These are phyloP conservation scores for Spathaspora hagerdaliae DNA, from an alignment of 805 yeast species.

Conservation along the genomic window DNA sequence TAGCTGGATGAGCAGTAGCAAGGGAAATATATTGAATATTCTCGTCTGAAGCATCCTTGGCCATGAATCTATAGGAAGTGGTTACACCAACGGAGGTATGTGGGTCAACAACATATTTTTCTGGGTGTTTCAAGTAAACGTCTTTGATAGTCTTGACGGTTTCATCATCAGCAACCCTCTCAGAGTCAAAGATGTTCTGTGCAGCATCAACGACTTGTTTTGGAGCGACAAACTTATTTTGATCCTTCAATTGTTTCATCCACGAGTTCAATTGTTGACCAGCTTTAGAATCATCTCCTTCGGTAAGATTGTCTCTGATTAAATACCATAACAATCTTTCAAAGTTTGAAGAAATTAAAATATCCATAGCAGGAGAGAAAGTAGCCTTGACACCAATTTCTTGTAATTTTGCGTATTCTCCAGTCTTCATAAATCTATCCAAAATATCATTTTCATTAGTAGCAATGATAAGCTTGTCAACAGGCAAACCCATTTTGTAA, in stretches of 20 bases:
- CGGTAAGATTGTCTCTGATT: slow-evolving; percentile 66
- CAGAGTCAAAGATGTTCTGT: slow-evolving; percentile 65
- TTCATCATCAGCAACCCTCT: slow-evolving; percentile 71
- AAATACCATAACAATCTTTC: slow-evolving; percentile 96
- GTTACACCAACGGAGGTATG: slow-evolving; percentile 94
- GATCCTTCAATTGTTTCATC: slow-evolving; percentile 73
- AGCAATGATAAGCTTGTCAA: slow-evolving; percentile 82
- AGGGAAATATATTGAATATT: slow-evolving; percentile 62
- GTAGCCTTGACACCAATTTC: slow-evolving; percentile 69
- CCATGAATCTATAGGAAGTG: slow-evolving; percentile 63
- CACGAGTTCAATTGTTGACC: slow-evolving; percentile 68
- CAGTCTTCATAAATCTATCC: slow-evolving; percentile 86
- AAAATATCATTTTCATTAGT: slow-evolving; percentile 94
- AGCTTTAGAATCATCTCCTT: slow-evolving; percentile 53
- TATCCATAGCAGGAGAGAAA: slow-evolving; percentile 98
- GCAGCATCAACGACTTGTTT: slow-evolving; percentile 64
- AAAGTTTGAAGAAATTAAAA: slow-evolving; percentile 89
- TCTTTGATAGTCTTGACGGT: slow-evolving; percentile 76
- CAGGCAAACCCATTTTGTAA: slow-evolving; percentile 90
- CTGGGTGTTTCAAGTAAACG: slow-evolving; percentile 56
- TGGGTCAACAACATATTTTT: slow-evolving; percentile 86
- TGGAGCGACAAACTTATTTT: slow-evolving; percentile 75
- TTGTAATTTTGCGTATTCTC: slow-evolving; percentile 72
- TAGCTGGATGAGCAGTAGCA: slow-evolving; percentile 98
- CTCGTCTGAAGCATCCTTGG: slow-evolving; percentile 22